These are phyloP conservation scores for Coemansia sp. DNA, from an alignment of 371 early-diverging fungal species.

Conservation along the genomic window DNA sequence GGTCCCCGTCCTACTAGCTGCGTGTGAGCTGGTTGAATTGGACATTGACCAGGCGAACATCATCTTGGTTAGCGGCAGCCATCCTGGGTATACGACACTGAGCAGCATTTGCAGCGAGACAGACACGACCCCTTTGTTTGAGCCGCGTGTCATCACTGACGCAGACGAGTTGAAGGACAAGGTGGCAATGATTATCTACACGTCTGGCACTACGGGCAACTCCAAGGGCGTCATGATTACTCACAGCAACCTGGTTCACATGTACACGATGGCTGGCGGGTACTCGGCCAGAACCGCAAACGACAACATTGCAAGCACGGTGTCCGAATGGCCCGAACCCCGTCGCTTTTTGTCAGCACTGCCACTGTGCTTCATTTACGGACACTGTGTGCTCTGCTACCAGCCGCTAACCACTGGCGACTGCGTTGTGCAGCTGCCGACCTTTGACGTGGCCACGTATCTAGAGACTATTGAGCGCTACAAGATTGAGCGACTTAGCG, in stretches of 20 bases:
- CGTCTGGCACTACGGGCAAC: slow-evolving; percentile 91
- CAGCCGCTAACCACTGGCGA: slow-evolving; percentile 24
- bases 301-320: background rate
- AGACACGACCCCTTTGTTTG: background rate
- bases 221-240: slow-evolving; percentile 89
- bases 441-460: slow-evolving; percentile 6
- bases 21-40: background rate
- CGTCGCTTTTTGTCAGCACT: slow-evolving; percentile 27
- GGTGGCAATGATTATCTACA: slow-evolving; percentile 82
- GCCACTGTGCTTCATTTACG: too few species aligned
- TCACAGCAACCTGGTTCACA: slow-evolving; percentile 55
- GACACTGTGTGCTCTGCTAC: too few species aligned
- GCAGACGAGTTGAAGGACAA: slow-evolving; percentile 4
- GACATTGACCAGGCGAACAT: slow-evolving; percentile 6
- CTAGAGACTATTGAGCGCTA: slow-evolving; percentile 26
- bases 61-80: slow-evolving; percentile 7
- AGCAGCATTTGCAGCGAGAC: background rate
- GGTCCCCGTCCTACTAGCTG: slow-evolving; percentile 10
- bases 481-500: slow-evolving; percentile 11
- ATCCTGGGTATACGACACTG: background rate
- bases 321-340: slow-evolving; percentile 12
- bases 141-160: background rate
- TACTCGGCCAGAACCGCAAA: background rate
- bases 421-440: slow-evolving; percentile 20
- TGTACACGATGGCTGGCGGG: slow-evolving; percentile 8